These are phyloP conservation scores for Cyberlindnera galapagoensis DNA, from an alignment of 805 yeast genomes.

Conservation along the genomic window DNA sequence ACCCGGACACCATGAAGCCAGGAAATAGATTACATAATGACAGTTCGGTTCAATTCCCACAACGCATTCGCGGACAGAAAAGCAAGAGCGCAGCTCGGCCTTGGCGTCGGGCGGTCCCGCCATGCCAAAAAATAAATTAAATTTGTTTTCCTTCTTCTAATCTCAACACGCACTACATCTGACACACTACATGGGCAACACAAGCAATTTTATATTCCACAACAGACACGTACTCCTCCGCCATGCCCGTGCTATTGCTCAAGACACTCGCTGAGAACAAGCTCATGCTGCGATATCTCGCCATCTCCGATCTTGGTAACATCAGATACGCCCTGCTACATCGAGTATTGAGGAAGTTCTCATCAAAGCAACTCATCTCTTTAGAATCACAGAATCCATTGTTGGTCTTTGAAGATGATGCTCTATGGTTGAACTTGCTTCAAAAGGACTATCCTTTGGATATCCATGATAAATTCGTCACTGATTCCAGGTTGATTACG, in stretches of 20 bases:
- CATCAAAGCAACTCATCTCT: slow-evolving; percentile 26
- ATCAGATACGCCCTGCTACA: slow-evolving; percentile 28
- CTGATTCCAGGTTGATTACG: slow-evolving; percentile 16
- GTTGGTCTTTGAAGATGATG: slow-evolving; percentile 33
- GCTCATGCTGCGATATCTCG: slow-evolving; percentile 14
- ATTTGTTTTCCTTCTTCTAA: too few relatives aligned
- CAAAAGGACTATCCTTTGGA: slow-evolving; percentile 30
- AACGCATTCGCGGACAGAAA: too few relatives aligned
- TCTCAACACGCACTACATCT: too few relatives aligned
- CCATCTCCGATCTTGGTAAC: slow-evolving; percentile 24
- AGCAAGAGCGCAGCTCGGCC: too few relatives aligned
- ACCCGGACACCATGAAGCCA: too few relatives aligned
- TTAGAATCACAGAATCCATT: slow-evolving; percentile 27
- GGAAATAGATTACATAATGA: too few relatives aligned
- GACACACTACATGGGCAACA: too few relatives aligned
- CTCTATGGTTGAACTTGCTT: slow-evolving; percentile 28
- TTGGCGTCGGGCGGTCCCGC: too few relatives aligned
- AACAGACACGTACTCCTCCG: too few relatives aligned
- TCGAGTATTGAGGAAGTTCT: slow-evolving; percentile 24
- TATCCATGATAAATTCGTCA: slow-evolving; percentile 25
- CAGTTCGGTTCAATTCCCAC: too few relatives aligned
- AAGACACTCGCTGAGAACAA: slow-evolving; percentile 20
- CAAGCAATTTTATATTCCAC: too few relatives aligned
- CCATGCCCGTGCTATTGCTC: slow-evolving; percentile 12
- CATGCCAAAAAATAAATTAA: too few relatives aligned